Percentiles rank a stretch among this genome's conserved stretches.
Conservation (phyloP, 73 alveolate species). For the Paramecium sonneborni region DNA sequence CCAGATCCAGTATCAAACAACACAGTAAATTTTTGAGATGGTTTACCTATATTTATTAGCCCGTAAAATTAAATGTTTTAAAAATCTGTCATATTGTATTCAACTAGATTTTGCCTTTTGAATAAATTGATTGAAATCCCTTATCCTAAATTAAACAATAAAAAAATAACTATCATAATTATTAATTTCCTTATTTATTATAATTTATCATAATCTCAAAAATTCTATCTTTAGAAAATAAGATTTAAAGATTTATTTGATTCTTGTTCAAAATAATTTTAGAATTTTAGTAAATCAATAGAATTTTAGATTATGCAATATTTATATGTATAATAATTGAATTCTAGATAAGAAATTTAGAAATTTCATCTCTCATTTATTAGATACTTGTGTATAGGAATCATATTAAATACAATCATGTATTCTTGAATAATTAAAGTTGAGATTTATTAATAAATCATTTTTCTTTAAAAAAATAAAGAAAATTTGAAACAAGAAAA, state of each 20-base stretch:
- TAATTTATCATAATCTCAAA: too few species aligned
- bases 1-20: constrained; percentile 87
- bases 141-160: background rate
- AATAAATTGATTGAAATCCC: background rate
- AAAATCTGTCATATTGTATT: constrained; percentile 41
- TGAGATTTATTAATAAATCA: background rate
- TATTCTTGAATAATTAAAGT: too few species aligned
- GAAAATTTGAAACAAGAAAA: background rate
- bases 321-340: too few species aligned
- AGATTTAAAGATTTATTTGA: too few species aligned
- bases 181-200: too few species aligned
- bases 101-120: background rate
- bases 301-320: too few species aligned
- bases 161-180: background rate
- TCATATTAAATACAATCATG: background rate
- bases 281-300: too few species aligned
- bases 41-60: constrained; percentile 77
- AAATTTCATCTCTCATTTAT: background rate
- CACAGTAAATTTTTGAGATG: constrained; percentile 80
- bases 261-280: too few species aligned
- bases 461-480: background rate
- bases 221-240: too few species aligned
- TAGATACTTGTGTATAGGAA: background rate
- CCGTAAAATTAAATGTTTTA: constrained; percentile 72
- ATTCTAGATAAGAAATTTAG: too few species aligned